These are phyloP conservation scores for Ceratobasidium sp. DNA, from an alignment of 1,284 basidiomycete species.

Conservation along the genomic window DNA sequence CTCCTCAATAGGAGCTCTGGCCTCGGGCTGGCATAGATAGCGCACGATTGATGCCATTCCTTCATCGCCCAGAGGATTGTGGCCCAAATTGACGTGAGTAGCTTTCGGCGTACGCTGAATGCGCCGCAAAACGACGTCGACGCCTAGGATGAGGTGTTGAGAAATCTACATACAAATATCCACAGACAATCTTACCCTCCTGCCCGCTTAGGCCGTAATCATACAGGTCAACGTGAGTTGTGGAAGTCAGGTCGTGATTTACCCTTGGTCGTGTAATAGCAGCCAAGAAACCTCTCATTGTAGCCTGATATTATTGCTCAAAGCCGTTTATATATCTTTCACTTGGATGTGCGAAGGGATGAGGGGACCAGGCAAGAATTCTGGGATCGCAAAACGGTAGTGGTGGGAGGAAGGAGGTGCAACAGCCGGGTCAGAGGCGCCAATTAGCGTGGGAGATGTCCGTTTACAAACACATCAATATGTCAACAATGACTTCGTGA, in stretches of 20 bases:
- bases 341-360: not conserved
- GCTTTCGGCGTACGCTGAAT: constrained; percentile 17
- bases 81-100: constrained; percentile 67
- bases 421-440: not conserved
- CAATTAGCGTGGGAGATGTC: not conserved
- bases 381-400: not conserved
- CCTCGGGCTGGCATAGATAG: constrained; percentile 65
- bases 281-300: constrained; percentile 31
- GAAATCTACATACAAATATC: not conserved
- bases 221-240: constrained; percentile 43
- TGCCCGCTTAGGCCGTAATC: constrained; percentile 37
- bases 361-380: not conserved
- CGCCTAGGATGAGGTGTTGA: constrained; percentile 15
- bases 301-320: not conserved
- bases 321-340: no score
- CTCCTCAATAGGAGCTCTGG: constrained; percentile 65
- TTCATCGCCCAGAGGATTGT: constrained; percentile 71
- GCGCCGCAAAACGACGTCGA: constrained; percentile 18
- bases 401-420: not conserved
- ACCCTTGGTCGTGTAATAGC: constrained; percentile 20
- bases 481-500: not conserved
- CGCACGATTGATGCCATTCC: constrained; percentile 70
- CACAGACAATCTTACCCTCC: constrained; percentile 26
- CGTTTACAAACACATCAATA: not conserved
- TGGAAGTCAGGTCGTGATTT: constrained; percentile 34